Conservation (phyloP, 2,329 filamentous ascomycete genomes). For the Phyllachora maydis region DNA sequence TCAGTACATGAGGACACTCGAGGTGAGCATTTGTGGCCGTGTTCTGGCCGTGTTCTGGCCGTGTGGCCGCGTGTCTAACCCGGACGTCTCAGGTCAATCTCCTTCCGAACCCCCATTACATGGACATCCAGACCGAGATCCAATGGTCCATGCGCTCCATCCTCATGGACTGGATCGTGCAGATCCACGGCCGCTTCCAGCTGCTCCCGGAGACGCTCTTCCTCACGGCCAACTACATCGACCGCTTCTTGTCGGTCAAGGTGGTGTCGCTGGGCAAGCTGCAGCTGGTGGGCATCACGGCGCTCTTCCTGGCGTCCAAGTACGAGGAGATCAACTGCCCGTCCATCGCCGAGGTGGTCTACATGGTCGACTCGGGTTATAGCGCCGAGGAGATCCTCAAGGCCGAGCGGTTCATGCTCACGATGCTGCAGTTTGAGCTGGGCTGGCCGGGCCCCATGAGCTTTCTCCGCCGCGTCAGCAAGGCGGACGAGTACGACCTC, state of each 20-base stretch:
- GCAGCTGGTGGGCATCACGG: constrained; percentile 88
- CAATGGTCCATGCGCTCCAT: constrained; percentile 98
- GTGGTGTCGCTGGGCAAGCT: constrained; percentile 88
- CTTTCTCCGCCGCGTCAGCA: constrained; percentile 90
- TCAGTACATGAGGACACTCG: constrained; percentile 70
- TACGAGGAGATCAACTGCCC: constrained; percentile 99
- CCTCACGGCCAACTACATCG: constrained; percentile 88
- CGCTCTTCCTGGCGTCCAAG: constrained; percentile 88
- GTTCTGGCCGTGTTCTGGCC: background rate
- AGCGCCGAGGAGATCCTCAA: constrained; percentile 83
- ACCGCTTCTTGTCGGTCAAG: constrained; percentile 88
- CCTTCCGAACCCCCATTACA: constrained; percentile 81
- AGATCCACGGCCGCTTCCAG: constrained; percentile 82
- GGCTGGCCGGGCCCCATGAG: constrained; percentile 99
- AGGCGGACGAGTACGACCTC: constrained; percentile 92
- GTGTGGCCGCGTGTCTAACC: no score
- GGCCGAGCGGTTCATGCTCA: constrained; percentile 95
- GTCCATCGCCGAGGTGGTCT: constrained; percentile 85
- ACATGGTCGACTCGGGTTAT: constrained; percentile 94
- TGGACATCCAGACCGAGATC: constrained; percentile 93
- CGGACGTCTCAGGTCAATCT: constrained; percentile 44
- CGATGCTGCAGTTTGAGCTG: constrained; percentile 85
- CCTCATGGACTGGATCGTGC: constrained; percentile 93
- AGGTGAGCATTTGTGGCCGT: constrained; percentile 31
- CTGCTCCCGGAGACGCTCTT: constrained; percentile 90